These are phyloP conservation scores for Phascolomyces articulosus DNA, from an alignment of 371 early-diverging fungal species.

Conservation along the genomic window DNA sequence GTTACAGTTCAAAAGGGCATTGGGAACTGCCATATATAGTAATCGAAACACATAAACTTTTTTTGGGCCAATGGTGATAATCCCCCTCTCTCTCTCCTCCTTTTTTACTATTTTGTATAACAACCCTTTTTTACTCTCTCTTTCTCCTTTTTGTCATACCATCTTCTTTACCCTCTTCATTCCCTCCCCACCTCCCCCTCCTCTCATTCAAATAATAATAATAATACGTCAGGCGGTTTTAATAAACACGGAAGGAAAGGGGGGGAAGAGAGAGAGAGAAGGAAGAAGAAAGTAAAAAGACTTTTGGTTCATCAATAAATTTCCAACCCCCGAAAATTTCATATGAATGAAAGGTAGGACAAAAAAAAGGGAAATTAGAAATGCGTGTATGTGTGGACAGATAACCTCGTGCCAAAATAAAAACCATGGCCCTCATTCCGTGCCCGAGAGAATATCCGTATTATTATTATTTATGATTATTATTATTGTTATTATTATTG, in stretches of 20 bases:
- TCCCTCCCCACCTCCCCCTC: neutral
- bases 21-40: conserved; percentile 17
- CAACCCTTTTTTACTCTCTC: neutral
- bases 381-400: conserved; percentile 6
- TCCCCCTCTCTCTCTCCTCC: neutral
- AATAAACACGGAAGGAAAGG: neutral
- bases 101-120: no score
- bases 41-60: neutral
- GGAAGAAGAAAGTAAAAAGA: no score
- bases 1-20: conserved; percentile 17
- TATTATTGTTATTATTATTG: no score
- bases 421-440: neutral
- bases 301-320: no score
- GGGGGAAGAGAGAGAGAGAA: neutral
- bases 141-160: neutral
- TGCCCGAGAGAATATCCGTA: neutral
- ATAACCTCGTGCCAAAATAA: neutral
- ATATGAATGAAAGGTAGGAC: conserved; percentile 7
- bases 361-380: neutral
- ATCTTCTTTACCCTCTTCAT: no score
- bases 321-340: conserved; percentile 1
- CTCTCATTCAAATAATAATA: no score
- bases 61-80: neutral
- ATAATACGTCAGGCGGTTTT: conserved; percentile 5
- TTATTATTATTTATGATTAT: no score